These are phyloP conservation scores for Coelastrella sp. DNA, from an alignment of 139 green algal genomes.

Conservation along the genomic window DNA sequence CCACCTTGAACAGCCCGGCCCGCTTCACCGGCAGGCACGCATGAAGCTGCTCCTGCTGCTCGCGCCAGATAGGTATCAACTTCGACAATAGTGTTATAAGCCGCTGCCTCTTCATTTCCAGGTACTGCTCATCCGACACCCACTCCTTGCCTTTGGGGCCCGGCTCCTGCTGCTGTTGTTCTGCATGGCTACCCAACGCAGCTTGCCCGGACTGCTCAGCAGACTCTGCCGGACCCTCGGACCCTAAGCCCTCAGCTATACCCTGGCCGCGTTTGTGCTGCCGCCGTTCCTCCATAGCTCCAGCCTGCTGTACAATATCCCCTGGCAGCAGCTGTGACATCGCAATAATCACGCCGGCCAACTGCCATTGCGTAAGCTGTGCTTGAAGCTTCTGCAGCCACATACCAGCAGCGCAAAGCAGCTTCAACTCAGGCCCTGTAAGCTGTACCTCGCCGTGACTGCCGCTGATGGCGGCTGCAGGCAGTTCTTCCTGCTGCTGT, in stretches of 20 bases:
- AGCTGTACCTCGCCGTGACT: not conserved
- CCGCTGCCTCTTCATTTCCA: not conserved
- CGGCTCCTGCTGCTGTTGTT: not conserved
- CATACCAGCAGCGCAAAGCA: constrained; percentile 6
- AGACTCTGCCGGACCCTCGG: not conserved
- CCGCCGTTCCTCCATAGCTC: not conserved
- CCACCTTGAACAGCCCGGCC: constrained; percentile 1
- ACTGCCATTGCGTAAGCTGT: not conserved
- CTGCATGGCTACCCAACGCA: not conserved
- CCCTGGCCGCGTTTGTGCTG: constrained; percentile 24
- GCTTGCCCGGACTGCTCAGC: too few species aligned
- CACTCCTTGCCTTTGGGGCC: not conserved
- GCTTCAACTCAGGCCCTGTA: not conserved
- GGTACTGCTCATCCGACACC: not conserved
- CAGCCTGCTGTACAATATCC: not conserved
- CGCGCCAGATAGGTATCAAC: not conserved
- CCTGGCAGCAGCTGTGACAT: constrained; percentile 9
- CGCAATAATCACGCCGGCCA: constrained; percentile 1
- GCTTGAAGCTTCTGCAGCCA: not conserved
- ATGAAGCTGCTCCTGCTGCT: not conserved
- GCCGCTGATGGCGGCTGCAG: too few species aligned
- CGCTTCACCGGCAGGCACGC: not conserved
- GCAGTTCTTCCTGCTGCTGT: not conserved
- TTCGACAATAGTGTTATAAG: not conserved
- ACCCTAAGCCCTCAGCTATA: not conserved